Base-by-base conservation (phyloP, 306 rosid genomes). In the Cicer arietinum region DNA sequence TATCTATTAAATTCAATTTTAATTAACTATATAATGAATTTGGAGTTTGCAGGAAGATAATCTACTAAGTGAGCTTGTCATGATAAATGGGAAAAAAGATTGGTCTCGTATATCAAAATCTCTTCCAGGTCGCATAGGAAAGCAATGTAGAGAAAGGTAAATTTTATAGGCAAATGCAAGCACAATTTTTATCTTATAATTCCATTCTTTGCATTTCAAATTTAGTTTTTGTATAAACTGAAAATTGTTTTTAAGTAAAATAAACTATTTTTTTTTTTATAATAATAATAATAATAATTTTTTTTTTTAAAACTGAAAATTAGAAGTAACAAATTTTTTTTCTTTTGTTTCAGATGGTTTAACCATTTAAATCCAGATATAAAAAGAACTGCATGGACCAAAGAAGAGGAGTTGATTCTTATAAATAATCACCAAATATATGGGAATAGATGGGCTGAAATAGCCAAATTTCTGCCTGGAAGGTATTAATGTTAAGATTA, bases 111-210 rank as follows among this genome's bases (percentile, higher is more conserved):
- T 84, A 57, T 70, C 90, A 8, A 87, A 82, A 65, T 64, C 6
- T 50, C 73, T 87, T 75, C 90, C 88, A 7, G 90, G 90, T 14
- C 86, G 88, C 40, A 87, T 87, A 72, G 90, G 90, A 44, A 87
- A 87, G 68, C 90, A 87, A 76, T 87, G 88, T 41, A 71, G 88
- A 73, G 88, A 87, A 78, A 82, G 90, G 85, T 84, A 72, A 12
- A 10, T n/a, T 7, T 20, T 14, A 53, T 17, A 3, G 7, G 0
- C 30, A 53, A 7, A 3, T 17, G 0, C 30, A 53, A 7, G 10
- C 10, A 53, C 25, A 50, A 7, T 18, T 16, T 14, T 60, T 8
- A 5, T 35, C 66, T 30, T 30, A 30, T 30, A 30, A 30, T 3
- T 30, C 37, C 37, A 3, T 30, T 30, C 37, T 30, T 30, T 30